Base-by-base conservation (phyloP, 768 basidiomycete species). In the Lactarius hatsudake region DNA sequence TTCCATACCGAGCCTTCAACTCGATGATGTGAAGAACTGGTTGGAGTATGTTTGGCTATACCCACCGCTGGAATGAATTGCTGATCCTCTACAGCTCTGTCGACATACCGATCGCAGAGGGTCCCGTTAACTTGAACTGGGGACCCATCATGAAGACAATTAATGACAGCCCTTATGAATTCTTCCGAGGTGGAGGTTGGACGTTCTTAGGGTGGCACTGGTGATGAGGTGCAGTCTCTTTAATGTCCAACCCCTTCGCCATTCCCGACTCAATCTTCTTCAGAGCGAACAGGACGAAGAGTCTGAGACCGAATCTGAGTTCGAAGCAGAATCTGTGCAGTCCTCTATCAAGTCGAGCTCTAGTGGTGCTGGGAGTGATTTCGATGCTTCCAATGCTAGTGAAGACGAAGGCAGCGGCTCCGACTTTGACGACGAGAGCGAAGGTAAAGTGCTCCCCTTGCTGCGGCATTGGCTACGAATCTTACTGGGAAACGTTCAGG, bases 21-120 rank as follows among this genome's bases (percentile, higher is more conserved):
- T 98, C 73, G 97, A 99, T 74, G 95, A 96, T 71, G 96, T 99
- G 69, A 98, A 98, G 79, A 96, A 97, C 74, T 99, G 97, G 97
- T 84, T 99, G 26, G 95, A 99, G 94, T 98, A 75, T 71, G 93
- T 81, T 15, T 8, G 61, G 30, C 51, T 17, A 56, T 56, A 61
- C 63, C 43, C 42, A n/a, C 55, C 7, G 42, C 20, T n/a, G 61
- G 34, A 28, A 64, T 45, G 20, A 17, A 42, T 61, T 61, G 71
- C 57, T 72, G 64, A 62, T 51, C 23, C 10, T 45, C 26, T 63
- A 15, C 69, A 98, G 96, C 74, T 98, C 96, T 6, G 95, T 98
- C 64, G 97, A 99, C 74, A 96, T 99, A 65, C 90, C 97, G 9
- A 84, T 97, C 79, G 91, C 91, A 56, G 96, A 98, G 77, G 91